Evolutionary conservation across 495 filamentous ascomycete genomes (phyloP).

Genomic region (Aspergillus saccharolyticus): DNA sequence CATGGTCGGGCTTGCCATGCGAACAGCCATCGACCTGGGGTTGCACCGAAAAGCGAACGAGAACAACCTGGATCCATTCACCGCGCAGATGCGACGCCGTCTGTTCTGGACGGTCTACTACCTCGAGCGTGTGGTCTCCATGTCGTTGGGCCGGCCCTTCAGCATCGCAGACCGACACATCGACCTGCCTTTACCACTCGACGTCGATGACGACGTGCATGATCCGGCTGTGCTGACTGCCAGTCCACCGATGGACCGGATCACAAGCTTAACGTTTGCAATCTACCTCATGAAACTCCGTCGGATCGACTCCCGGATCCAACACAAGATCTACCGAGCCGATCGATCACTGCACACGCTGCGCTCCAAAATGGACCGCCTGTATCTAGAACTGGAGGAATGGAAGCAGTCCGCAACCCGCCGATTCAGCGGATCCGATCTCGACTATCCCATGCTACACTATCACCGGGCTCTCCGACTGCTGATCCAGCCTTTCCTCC

Average conservation of each 20-base stretch:
- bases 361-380: conserved; percentile 43
- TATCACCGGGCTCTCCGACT: conserved; percentile 49
- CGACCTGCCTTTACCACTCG: conserved; percentile 44
- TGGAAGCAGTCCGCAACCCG: conserved; percentile 44
- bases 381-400: conserved; percentile 47
- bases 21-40: conserved; percentile 50
- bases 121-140: conserved; percentile 45
- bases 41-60: conserved; percentile 48
- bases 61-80: conserved; percentile 41
- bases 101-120: conserved; percentile 54
- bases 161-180: conserved; percentile 51
- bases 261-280: conserved; percentile 43
- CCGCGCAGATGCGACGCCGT: conserved; percentile 43
- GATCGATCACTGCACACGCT: conserved; percentile 44
- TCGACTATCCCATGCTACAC: conserved; percentile 49
- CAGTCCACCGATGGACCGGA: conserved; percentile 27
- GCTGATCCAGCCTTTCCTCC: conserved; percentile 49
- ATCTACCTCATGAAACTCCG: conserved; percentile 49
- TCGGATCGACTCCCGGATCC: conserved; percentile 49
- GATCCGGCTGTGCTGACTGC: conserved; percentile 38
- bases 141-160: conserved; percentile 48
- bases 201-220: conserved; percentile 43
- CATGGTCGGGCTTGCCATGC: conserved; percentile 53
- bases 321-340: conserved; percentile 51
- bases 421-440: conserved; percentile 34